Percentiles rank a stretch among this genome's conserved stretches.
Evolutionary conservation across 306 rosid genomes (phyloP).

Genomic region (Rosa lucieae): DNA sequence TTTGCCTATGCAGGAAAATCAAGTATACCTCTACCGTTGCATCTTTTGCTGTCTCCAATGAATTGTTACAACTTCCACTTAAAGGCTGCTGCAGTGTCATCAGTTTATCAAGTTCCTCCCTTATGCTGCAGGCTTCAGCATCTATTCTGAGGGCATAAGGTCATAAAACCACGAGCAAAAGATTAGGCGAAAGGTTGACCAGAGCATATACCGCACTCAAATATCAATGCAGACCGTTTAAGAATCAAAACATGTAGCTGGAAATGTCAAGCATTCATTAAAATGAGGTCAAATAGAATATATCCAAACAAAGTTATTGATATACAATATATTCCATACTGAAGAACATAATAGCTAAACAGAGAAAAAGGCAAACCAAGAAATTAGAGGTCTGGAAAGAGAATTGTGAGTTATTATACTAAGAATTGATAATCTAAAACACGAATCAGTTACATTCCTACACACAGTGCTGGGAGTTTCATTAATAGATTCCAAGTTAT

Average conservation of each 20-base stretch:
- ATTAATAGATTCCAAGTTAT: neutral
- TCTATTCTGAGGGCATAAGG: slow-evolving; percentile 71
- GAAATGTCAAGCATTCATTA: neutral
- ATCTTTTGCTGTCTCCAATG: slow-evolving; percentile 29
- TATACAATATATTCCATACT: neutral
- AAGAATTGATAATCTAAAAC: neutral
- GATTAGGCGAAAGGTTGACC: slow-evolving; percentile 15
- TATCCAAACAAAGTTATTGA: neutral
- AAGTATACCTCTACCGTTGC: slow-evolving; percentile 48
- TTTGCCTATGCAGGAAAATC: neutral
- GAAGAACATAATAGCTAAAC: neutral
- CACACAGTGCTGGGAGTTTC: neutral
- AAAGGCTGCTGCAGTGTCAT: slow-evolving; percentile 29
- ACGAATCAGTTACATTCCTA: neutral
- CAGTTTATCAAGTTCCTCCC: slow-evolving; percentile 57
- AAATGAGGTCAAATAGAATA: neutral
- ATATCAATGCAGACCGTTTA: neutral
- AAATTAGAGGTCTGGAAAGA: neutral
- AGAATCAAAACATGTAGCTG: neutral
- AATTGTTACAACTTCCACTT: slow-evolving; percentile 31
- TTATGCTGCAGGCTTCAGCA: slow-evolving; percentile 63
- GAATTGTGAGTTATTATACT: neutral
- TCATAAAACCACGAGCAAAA: slow-evolving; percentile 31
- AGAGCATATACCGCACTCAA: neutral
- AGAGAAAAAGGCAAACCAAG: neutral